Evolutionary conservation across 129 eudicot genomes (phyloP).

Genomic region (Chrysanthemum makinoi): DNA sequence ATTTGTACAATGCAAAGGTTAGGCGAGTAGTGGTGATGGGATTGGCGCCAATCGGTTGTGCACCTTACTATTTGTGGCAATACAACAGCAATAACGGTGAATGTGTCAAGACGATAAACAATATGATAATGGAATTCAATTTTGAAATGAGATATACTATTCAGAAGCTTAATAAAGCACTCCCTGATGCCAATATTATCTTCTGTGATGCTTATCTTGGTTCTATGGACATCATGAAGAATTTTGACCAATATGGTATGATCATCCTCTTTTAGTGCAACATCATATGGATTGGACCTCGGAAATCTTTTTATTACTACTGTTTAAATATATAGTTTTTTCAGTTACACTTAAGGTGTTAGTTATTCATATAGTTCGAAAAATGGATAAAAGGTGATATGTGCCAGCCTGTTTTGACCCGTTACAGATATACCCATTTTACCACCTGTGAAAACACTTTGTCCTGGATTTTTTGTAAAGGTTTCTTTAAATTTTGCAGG

Average conservation of each 20-base stretch:
- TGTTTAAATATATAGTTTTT: no score
- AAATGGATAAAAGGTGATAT: no score
- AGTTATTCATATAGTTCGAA: background rate
- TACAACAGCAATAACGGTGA: conserved; percentile 64
- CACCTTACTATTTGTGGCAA: conserved; percentile 89
- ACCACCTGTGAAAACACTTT: background rate
- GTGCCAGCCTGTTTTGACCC: background rate
- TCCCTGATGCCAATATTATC: conserved; percentile 53
- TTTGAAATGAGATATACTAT: conserved; percentile 77
- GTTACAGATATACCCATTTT: background rate
- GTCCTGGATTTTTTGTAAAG: no score
- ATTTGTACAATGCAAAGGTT: conserved; percentile 68
- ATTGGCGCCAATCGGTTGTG: conserved; percentile 88
- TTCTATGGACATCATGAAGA: conserved; percentile 80
- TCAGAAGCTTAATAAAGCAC: conserved; percentile 64
- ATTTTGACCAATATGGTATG: conserved; percentile 60
- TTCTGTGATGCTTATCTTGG: conserved; percentile 79
- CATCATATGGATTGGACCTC: background rate
- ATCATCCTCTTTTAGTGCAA: background rate
- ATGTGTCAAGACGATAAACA: conserved; percentile 66
- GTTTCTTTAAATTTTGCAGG: conserved; percentile 33
- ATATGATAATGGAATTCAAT: conserved; percentile 90
- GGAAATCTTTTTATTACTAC: background rate
- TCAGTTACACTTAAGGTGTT: no score
- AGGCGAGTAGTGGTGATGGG: conserved; percentile 94